phyloP scores from a whole-genome alignment of 1,284 basidiomycete genomes.

The Ustanciosporium gigantosporum region DNA sequence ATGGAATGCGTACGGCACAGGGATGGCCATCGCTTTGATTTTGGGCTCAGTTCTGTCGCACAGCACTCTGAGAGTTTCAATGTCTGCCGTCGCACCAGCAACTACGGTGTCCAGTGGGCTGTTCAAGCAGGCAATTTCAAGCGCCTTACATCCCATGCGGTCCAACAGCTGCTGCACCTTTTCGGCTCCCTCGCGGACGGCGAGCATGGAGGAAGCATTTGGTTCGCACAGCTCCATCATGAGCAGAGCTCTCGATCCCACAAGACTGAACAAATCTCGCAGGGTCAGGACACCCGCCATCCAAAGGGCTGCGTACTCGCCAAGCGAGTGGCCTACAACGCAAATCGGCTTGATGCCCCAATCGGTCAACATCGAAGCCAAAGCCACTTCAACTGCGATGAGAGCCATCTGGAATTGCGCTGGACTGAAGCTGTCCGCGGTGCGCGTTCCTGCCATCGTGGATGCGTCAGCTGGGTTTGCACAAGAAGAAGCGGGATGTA shows the following conservation, averaged over 20 bases:
- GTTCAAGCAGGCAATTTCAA: conserved; percentile 42
- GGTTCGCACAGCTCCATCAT: conserved; percentile 34
- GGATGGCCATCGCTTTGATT: conserved; percentile 35
- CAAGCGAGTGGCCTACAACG: conserved; percentile 39
- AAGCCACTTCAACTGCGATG: conserved; percentile 19
- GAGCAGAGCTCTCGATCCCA: conserved; percentile 26
- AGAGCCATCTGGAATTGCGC: conserved; percentile 37
- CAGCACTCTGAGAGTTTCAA: conserved; percentile 11
- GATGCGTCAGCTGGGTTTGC: neutral
- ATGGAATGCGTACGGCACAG: conserved; percentile 44
- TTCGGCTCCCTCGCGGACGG: conserved; percentile 11
- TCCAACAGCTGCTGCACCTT: conserved; percentile 13
- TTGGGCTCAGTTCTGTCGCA: conserved; percentile 18
- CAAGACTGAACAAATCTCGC: conserved; percentile 28
- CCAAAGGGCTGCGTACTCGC: conserved; percentile 39
- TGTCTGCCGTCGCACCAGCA: conserved; percentile 16
- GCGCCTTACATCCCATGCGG: conserved; percentile 2
- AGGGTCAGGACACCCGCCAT: conserved; percentile 21
- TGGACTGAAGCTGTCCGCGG: conserved; percentile 22
- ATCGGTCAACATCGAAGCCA: conserved; percentile 15
- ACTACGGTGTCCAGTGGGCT: conserved; percentile 36
- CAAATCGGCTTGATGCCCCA: conserved; percentile 29
- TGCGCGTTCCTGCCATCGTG: neutral
- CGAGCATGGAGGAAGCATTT: conserved; percentile 38
- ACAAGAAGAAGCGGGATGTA: conserved; percentile 5